phyloP scores from a whole-genome alignment of 768 basidiomycete genomes.

The Phallus indusiatus region DNA sequence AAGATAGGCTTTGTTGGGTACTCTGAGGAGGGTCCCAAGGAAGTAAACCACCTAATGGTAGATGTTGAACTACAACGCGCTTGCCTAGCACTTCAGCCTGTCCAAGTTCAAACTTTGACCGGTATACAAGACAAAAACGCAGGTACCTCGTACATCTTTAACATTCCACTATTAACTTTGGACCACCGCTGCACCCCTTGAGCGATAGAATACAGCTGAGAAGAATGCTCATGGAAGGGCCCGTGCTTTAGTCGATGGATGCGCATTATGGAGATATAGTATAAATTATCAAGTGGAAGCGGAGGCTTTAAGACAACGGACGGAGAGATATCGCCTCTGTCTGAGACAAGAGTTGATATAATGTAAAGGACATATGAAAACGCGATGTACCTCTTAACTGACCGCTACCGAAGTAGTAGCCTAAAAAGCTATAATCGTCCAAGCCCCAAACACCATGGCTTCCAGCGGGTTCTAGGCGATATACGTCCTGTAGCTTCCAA shows the following conservation, averaged over 20 bases:
- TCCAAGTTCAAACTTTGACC: background rate
- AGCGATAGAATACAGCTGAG: slow-evolving; percentile 81
- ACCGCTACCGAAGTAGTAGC: slow-evolving; percentile 85
- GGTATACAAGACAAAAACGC: background rate
- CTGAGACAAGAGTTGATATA: slow-evolving; percentile 27
- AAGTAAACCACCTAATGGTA: slow-evolving; percentile 75
- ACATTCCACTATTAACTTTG: slow-evolving; percentile 82
- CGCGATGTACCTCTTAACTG: slow-evolving; percentile 61
- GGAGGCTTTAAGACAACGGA: slow-evolving; percentile 50
- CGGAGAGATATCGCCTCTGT: slow-evolving; percentile 55
- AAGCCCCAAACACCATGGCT: slow-evolving; percentile 98
- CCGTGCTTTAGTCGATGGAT: slow-evolving; percentile 76
- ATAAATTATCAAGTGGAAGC: slow-evolving; percentile 61
- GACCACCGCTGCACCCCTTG: slow-evolving; percentile 81
- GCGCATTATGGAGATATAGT: slow-evolving; percentile 69
- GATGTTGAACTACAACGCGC: slow-evolving; percentile 92
- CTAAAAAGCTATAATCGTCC: slow-evolving; percentile 84
- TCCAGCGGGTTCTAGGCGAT: slow-evolving; percentile 90
- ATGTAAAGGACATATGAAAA: background rate
- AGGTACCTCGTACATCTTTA: slow-evolving; percentile 91
- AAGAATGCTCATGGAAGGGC: slow-evolving; percentile 89
- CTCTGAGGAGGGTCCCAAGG: slow-evolving; percentile 40
- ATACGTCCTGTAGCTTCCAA: slow-evolving; percentile 81
- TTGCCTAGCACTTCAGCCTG: slow-evolving; percentile 89
- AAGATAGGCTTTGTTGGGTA: background rate